Evolutionary conservation across 2,329 filamentous ascomycete species (phyloP).

Genomic region (Botrytis fragariae): DNA sequence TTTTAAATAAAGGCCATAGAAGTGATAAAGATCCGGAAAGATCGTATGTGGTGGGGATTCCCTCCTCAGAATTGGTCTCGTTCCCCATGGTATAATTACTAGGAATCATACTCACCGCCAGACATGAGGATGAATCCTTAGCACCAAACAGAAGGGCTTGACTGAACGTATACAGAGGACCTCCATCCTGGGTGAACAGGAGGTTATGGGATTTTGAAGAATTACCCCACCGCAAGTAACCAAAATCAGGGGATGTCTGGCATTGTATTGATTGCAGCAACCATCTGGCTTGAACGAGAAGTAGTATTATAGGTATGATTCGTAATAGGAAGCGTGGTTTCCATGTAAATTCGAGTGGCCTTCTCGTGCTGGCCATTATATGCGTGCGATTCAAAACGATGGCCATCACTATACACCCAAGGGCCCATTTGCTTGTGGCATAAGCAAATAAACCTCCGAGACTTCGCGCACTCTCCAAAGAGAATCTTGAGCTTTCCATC

Average conservation of each 20-base stretch:
- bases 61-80: slow-evolving; percentile 8
- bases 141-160: slow-evolving; percentile 71
- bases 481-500: slow-evolving; percentile 49
- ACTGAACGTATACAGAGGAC: slow-evolving; percentile 69
- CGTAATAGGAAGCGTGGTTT: slow-evolving; percentile 68
- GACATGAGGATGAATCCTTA: slow-evolving; percentile 71
- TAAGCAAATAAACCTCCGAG: slow-evolving; percentile 88
- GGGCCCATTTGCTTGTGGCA: slow-evolving; percentile 85
- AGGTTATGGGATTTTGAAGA: slow-evolving; percentile 62
- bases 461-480: slow-evolving; percentile 61
- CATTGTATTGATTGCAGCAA: slow-evolving; percentile 86
- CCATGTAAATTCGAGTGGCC: slow-evolving; percentile 75
- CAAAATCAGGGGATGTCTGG: slow-evolving; percentile 76
- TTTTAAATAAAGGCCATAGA: slow-evolving; percentile 72
- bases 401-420: slow-evolving; percentile 82
- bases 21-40: slow-evolving; percentile 69
- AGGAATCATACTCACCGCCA: slow-evolving; percentile 69
- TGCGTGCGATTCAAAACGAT: slow-evolving; percentile 87
- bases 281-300: slow-evolving; percentile 64
- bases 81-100: slow-evolving; percentile 43
- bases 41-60: slow-evolving; percentile 23
- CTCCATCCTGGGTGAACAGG: slow-evolving; percentile 68
- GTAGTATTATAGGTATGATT: slow-evolving; percentile 66
- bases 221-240: slow-evolving; percentile 67
- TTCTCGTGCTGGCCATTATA: slow-evolving; percentile 86